Evolutionary conservation across 768 basidiomycete species (phyloP).

Genomic region (Porpolomopsis calyptriformis): DNA sequence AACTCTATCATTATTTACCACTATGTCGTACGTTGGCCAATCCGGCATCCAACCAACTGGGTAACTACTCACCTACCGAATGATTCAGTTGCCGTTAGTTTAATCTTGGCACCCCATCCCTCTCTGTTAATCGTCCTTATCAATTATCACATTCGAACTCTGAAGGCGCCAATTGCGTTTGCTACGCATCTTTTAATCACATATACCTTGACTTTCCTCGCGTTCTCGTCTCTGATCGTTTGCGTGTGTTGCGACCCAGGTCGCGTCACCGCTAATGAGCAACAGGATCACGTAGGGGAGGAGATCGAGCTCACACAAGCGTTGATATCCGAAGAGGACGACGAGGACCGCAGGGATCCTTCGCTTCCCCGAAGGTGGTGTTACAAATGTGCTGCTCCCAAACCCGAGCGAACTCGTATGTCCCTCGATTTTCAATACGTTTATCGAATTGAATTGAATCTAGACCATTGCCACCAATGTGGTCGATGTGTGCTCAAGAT

Average conservation of each 20-base stretch:
- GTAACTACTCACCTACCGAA: background rate
- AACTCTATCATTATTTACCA: background rate
- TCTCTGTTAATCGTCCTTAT: constrained; percentile 59
- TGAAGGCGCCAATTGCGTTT: constrained; percentile 38
- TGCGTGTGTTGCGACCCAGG: constrained; percentile 71
- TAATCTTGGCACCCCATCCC: constrained; percentile 66
- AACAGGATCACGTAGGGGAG: constrained; percentile 19
- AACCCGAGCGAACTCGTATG: constrained; percentile 59
- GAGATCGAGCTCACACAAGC: constrained; percentile 50
- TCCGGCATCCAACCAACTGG: background rate
- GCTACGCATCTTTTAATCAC: constrained; percentile 44
- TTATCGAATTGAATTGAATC: background rate
- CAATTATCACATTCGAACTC: constrained; percentile 51
- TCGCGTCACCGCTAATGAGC: constrained; percentile 31
- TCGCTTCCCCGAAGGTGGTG: constrained; percentile 58
- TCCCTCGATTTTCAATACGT: background rate
- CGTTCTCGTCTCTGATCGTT: constrained; percentile 62
- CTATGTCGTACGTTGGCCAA: background rate
- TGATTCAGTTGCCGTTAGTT: constrained; percentile 20
- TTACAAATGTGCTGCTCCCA: constrained; percentile 60
- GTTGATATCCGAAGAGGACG: constrained; percentile 42
- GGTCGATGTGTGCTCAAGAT: constrained; percentile 75
- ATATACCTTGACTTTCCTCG: constrained; percentile 58
- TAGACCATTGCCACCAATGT: constrained; percentile 61
- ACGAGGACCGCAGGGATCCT: constrained; percentile 22